phyloP scores from a whole-genome alignment of 345 rosid species.

The Populus euphratica region DNA sequence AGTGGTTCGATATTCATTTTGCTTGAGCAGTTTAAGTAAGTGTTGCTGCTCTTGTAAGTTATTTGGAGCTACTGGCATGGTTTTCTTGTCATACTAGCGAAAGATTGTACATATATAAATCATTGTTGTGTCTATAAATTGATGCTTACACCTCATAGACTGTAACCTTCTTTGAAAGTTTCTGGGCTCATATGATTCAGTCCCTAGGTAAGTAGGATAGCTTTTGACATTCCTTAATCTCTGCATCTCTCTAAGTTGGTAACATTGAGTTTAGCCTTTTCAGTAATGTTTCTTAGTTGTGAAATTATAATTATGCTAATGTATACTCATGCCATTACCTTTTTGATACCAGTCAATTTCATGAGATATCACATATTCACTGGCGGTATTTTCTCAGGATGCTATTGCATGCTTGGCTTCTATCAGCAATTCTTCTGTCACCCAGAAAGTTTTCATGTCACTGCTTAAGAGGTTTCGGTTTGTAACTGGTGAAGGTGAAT shows the following conservation, averaged over 20 bases:
- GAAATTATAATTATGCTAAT: neutral
- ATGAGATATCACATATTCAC: slow-evolving; percentile 5
- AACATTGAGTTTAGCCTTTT: neutral
- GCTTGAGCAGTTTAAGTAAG: neutral
- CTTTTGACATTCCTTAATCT: neutral
- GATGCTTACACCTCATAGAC: neutral
- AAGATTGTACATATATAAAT: neutral
- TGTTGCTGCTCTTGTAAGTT: neutral
- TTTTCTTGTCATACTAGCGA: neutral
- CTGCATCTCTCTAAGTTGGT: neutral
- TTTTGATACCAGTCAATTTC: neutral
- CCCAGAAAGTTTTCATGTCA: slow-evolving; percentile 53
- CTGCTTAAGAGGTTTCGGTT: slow-evolving; percentile 55
- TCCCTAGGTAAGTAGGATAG: neutral
- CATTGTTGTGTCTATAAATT: neutral
- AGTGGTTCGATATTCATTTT: neutral
- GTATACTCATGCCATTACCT: neutral
- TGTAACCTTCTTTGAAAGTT: neutral
- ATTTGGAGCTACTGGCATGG: neutral
- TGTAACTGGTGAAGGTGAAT: slow-evolving; percentile 43
- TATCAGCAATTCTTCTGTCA: slow-evolving; percentile 60
- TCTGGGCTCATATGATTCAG: neutral
- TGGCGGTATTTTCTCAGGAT: slow-evolving; percentile 51
- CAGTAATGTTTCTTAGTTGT: neutral
- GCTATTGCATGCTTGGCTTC: slow-evolving; percentile 83